A percentile compares a stretch with the other conserved stretches of the same genome.
phyloP scores from a whole-genome alignment of 2,329 filamentous ascomycete genomes.

The Cytospora mali region DNA sequence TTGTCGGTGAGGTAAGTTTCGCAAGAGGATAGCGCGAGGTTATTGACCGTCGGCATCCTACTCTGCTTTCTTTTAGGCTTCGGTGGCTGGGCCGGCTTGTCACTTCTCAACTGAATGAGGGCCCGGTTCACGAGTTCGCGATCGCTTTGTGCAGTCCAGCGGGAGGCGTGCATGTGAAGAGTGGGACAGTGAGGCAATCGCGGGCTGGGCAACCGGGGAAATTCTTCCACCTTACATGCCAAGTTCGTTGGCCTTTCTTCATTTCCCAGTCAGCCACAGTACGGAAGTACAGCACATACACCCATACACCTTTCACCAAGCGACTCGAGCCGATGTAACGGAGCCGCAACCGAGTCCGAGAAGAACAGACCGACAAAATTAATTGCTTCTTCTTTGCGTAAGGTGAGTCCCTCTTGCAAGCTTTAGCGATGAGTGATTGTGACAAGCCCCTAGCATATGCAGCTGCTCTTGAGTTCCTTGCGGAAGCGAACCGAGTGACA shows the following conservation, averaged over 20 bases:
- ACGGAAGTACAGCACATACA: neutral
- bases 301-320: conserved; percentile 5
- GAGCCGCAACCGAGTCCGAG: conserved; percentile 8
- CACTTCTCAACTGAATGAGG: conserved; percentile 15
- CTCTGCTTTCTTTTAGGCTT: neutral
- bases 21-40: conserved; percentile 16
- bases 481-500: conserved; percentile 29
- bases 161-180: conserved; percentile 20
- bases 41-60: conserved; percentile 15
- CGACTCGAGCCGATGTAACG: neutral
- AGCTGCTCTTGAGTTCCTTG: conserved; percentile 20
- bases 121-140: conserved; percentile 14
- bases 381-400: conserved; percentile 8
- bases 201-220: conserved; percentile 10
- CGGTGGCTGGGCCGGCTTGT: conserved; percentile 25
- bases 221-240: neutral
- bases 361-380: conserved; percentile 1
- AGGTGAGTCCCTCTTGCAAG: neutral
- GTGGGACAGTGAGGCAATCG: conserved; percentile 27
- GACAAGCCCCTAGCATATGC: conserved; percentile 26
- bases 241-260: conserved; percentile 9
- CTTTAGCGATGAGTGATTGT: conserved; percentile 18
- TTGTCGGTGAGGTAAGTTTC: conserved; percentile 26
- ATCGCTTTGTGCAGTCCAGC: conserved; percentile 20
- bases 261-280: neutral